Evolutionary conservation across 305 asterid genomes (phyloP).

Genomic region (Fraxinus greggii): DNA sequence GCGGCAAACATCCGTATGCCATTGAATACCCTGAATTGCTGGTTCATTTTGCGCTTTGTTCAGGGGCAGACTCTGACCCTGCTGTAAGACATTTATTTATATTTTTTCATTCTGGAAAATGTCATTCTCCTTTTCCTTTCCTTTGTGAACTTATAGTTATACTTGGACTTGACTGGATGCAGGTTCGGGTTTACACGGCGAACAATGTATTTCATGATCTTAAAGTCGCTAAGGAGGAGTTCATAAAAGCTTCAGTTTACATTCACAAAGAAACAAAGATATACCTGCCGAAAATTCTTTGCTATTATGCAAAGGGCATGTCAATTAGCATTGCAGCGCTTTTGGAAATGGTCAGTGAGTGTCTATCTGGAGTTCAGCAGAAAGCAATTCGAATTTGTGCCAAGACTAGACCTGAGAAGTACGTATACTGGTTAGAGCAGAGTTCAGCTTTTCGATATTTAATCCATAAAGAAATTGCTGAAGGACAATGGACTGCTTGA

Average conservation of each 20-base stretch:
- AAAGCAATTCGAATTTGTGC: conserved; percentile 39
- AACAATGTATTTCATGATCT: conserved; percentile 58
- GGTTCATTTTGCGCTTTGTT: conserved; percentile 84
- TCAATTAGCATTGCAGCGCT: conserved; percentile 51
- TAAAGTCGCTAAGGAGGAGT: conserved; percentile 70
- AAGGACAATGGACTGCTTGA: conserved; percentile 37
- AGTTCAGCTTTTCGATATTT: conserved; percentile 67
- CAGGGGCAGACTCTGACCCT: conserved; percentile 78
- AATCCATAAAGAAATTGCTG: conserved; percentile 55
- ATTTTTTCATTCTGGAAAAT: not conserved
- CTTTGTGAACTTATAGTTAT: not conserved
- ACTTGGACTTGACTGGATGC: conserved; percentile 24
- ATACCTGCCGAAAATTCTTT: conserved; percentile 59
- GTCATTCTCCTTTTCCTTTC: not conserved
- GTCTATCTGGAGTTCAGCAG: conserved; percentile 53
- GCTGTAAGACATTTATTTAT: conserved; percentile 39
- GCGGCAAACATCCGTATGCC: conserved; percentile 51
- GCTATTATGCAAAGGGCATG: conserved; percentile 69
- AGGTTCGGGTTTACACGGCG: conserved; percentile 66
- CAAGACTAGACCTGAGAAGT: conserved; percentile 57
- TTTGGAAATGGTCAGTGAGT: conserved; percentile 48
- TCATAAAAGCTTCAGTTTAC: conserved; percentile 50
- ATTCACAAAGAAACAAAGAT: conserved; percentile 62
- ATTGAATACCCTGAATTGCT: conserved; percentile 85
- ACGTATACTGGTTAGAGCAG: conserved; percentile 59